Evolutionary conservation across 2,329 filamentous ascomycete species (phyloP).

Genomic region (Scedosporium dehoogii): DNA sequence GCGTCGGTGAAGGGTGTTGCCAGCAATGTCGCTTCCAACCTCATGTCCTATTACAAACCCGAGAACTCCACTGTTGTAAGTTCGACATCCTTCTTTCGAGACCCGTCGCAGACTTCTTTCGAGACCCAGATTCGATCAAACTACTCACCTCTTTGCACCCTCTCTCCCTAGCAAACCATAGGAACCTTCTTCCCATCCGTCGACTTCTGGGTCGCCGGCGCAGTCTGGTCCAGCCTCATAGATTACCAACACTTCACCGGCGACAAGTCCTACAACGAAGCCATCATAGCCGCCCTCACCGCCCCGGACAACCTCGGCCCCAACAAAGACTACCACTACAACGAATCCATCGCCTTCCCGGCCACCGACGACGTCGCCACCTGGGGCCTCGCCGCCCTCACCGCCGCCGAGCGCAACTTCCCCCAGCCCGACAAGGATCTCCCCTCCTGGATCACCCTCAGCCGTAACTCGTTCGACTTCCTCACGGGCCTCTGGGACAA

Average conservation of each 20-base stretch:
- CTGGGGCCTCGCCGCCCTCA: conserved; percentile 59
- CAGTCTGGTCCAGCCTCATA: conserved; percentile 56
- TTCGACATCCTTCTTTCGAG: too few relatives aligned
- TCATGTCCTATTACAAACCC: conserved; percentile 56
- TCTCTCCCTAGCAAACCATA: background rate
- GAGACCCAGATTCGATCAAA: background rate
- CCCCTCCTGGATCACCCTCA: conserved; percentile 57
- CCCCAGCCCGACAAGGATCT: conserved; percentile 46
- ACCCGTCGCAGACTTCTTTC: too few relatives aligned
- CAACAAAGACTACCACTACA: conserved; percentile 49
- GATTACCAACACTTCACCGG: conserved; percentile 61
- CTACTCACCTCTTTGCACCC: conserved; percentile 18
- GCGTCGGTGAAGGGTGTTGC: conserved; percentile 53
- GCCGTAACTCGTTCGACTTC: conserved; percentile 62
- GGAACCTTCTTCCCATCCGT: conserved; percentile 48
- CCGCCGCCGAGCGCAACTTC: conserved; percentile 59
- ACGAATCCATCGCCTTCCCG: conserved; percentile 45
- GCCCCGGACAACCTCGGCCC: conserved; percentile 46
- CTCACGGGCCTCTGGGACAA: conserved; percentile 63
- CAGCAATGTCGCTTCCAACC: conserved; percentile 47
- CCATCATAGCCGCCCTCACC: conserved; percentile 47
- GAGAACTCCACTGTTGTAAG: conserved; percentile 23
- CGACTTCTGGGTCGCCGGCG: conserved; percentile 60
- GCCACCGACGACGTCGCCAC: conserved; percentile 70
- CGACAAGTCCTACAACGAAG: conserved; percentile 51